Evolutionary conservation across 352 stramenopile genomes (phyloP).

Genomic region (Pythium rishiriense): DNA sequence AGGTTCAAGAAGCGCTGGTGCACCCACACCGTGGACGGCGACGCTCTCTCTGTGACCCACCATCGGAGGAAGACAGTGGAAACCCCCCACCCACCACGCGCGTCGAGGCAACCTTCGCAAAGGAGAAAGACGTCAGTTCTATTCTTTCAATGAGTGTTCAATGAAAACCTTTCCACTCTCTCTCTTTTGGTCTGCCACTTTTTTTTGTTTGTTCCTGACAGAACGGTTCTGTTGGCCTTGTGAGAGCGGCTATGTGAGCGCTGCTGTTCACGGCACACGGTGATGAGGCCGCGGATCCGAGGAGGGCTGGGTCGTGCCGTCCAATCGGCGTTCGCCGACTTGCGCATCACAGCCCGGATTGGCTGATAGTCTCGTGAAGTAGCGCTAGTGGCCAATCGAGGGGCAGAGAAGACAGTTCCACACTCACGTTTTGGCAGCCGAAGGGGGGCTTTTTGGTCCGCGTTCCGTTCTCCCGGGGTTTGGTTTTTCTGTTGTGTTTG

Average conservation of each 20-base stretch:
- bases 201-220: too few species aligned
- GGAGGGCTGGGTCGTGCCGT: background rate
- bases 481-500: background rate
- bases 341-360: constrained; percentile 3
- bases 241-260: background rate
- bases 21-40: background rate
- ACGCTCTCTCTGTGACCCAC: too few species aligned
- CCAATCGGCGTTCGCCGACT: background rate
- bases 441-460: background rate
- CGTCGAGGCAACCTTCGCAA: too few species aligned
- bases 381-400: constrained; percentile 5
- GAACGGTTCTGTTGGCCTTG: background rate
- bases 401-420: constrained; percentile 25
- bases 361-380: constrained; percentile 17
- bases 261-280: background rate
- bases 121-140: too few species aligned
- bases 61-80: too few species aligned
- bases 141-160: too few species aligned
- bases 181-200: too few species aligned
- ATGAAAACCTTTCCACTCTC: background rate
- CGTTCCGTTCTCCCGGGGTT: background rate
- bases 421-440: constrained; percentile 15
- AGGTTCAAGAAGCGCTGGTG: constrained; percentile 8
- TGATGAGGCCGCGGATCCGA: background rate
- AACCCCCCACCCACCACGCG: too few species aligned